Base-by-base conservation (phyloP, 176 grass and related monocot species). In the Triticum dicoccoides region DNA sequence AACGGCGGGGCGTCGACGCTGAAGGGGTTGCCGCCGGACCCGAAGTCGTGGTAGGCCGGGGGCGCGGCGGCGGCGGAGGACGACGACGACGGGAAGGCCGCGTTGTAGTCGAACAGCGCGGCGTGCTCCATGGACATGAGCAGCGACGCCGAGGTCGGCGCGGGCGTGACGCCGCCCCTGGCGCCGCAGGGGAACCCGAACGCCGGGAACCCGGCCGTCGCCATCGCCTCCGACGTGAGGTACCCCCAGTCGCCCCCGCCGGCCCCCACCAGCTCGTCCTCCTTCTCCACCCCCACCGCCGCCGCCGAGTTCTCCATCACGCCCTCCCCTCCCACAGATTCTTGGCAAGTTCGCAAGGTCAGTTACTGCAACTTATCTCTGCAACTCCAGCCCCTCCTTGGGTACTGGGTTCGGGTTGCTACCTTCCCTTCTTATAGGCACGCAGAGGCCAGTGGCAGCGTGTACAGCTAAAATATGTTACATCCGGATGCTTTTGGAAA, bases 231-330 rank as follows among this genome's bases (percentile, higher is more conserved):
- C 63, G 90, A 58, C 41, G 42, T 8, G 20, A 91, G 73, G 90
- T 91, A 91, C 72, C 64, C 24, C 90, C 90, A 88, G 82, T 91
- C 87, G 32, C 64, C 59, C n/a, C 76, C 72, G 25, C 73, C 91
- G 25, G 66, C 77, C 10, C 72, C 88, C 3, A 27, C 77, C 41
- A 88, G 61, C 78, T 86, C 86, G 71, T 83, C 81, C 93, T 83
- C 8, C 88, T 72, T 88, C 75, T 69, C 82, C 17, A 20, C 56
- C 56, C 56, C 56, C 71, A 63, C 62, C 68, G 24, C 47, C 82
- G 49, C 45, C 63, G 58, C 67, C 25, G 85, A 63, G 30, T 87
- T 73, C 39, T 92, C 88, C 88, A 90, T 88, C 62, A 86, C 68
- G 45, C 66, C 78, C 59, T 62, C 27, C 52, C 47, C 65, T 38